phyloP scores from a whole-genome alignment of 2,329 filamentous ascomycete genomes.

The Calonectria leucothoes region DNA sequence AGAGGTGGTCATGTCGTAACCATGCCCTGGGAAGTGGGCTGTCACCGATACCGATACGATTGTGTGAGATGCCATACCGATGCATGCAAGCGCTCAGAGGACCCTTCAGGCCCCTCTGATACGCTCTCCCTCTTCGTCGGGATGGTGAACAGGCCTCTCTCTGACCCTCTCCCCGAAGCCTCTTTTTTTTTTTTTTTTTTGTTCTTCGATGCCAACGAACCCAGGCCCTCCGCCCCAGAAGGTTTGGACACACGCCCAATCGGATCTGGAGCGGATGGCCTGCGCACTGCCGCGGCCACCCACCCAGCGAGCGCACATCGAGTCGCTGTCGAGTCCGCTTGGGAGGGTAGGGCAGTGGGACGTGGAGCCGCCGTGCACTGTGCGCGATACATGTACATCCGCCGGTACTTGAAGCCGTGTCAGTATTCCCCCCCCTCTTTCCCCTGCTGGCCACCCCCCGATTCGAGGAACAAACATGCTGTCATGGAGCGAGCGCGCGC shows the following conservation, averaged over 20 bases:
- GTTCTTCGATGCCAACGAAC: constrained; percentile 26
- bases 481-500: background rate
- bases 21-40: constrained; percentile 14
- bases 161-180: constrained; percentile 34
- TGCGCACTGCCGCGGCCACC: constrained; percentile 27
- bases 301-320: constrained; percentile 14
- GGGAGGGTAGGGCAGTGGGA: background rate
- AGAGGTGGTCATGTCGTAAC: constrained; percentile 7
- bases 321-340: constrained; percentile 16
- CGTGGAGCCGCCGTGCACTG: constrained; percentile 35
- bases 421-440: background rate
- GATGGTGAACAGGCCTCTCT: constrained; percentile 43
- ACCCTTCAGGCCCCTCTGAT: constrained; percentile 31
- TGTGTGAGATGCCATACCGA: constrained; percentile 24
- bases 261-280: constrained; percentile 38
- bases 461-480: constrained; percentile 10
- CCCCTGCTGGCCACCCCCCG: constrained; percentile 9
- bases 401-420: constrained; percentile 22
- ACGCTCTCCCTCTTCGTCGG: constrained; percentile 38
- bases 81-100: constrained; percentile 30
- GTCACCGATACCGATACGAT: constrained; percentile 19
- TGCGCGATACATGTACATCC: constrained; percentile 34
- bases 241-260: constrained; percentile 35
- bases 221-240: constrained; percentile 37
- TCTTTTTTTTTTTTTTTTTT: background rate